Evolutionary conservation across 345 rosid species (phyloP), one percentile per base, ranked within the genome.

Genomic region (Eucalyptus curtisii): DNA sequence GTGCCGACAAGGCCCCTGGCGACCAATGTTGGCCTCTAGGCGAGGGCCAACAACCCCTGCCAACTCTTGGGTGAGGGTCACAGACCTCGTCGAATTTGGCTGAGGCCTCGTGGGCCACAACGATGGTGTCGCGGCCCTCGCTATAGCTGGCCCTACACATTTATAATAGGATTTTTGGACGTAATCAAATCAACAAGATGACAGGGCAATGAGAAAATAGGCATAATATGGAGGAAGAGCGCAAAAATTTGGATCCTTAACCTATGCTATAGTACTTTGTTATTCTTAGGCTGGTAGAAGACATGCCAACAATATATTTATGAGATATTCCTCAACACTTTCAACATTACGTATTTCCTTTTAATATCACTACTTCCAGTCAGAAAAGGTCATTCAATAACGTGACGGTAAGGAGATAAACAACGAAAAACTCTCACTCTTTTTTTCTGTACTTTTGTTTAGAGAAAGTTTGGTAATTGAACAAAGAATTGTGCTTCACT

Each of bases 51-150:
- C 30, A 55, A 22, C 7, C 61, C 61, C 6, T 25, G 3, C 61
- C 61, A 55, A 24, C 61, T 10, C 61, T 1, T 55, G 30, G 30
- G 61, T 55, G 61, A 22, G 61, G 61, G 61, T 52, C 1, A 20
- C 4, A 52, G 0, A 52, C 25, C 25, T 20, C 10, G 10, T 52
- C 10, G 10, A 52, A 52, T 52, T 52, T 52, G 25, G 57, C 5
- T 20, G 0, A 3, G 57, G 57, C 10, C 25, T 20, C 10, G 0
- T 4, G 0, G 0, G 10, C 57, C 10, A 52, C 25, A 8, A 1
- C 5, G 4, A 20, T 5, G 0, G 1, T 52, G 57, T 20, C 10
- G 2, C 1, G 2, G 57, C 61, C 61, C 61, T 55, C 1, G 0
- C 61, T 55, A 55, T 55, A 55, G 0, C 30, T 25, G 0, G 30